Evolutionary conservation across 768 basidiomycete genomes (phyloP), one percentile per base, ranked within the genome.

Genomic region (Pseudohyphozyma bogoriensis): DNA sequence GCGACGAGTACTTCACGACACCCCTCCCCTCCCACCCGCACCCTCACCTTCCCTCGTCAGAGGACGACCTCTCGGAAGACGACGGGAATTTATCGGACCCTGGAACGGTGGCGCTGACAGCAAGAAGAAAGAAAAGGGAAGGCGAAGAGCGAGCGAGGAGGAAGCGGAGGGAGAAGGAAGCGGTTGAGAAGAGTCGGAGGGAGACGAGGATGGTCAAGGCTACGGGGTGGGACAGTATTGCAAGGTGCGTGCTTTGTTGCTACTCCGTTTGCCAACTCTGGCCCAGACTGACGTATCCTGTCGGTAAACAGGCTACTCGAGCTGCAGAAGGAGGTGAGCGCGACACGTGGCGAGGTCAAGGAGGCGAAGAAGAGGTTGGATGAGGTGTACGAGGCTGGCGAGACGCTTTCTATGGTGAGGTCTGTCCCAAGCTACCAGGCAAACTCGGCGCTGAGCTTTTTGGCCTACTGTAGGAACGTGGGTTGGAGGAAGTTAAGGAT

Each of bases 401-500:
- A n/a, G n/a, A n/a, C n/a, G n/a, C n/a, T n/a, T n/a, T n/a, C n/a
- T n/a, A n/a, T n/a, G n/a, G n/a, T n/a, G n/a, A n/a, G n/a, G n/a
- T n/a, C n/a, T n/a, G n/a, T n/a, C n/a, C n/a, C n/a, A n/a, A n/a
- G n/a, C n/a, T n/a, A n/a, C n/a, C n/a, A n/a, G n/a, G n/a, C n/a
- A n/a, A n/a, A n/a, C n/a, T n/a, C n/a, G n/a, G n/a, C n/a, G n/a
- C n/a, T n/a, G n/a, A n/a, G n/a, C n/a, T n/a, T n/a, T n/a, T n/a
- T n/a, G n/a, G n/a, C 40, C 66, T 28, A 40, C 70, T 29, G 58
- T 59, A 61, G 68, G 69, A 61, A 70, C 59, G 55, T 12, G 50
- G 50, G 18, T 24, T 28, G 8, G 50, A 39, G 0, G 65, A 63
- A 36, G 18, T 52, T 29, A 36, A 37, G n/a, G 56, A 58, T 28